A percentile compares a stretch with the other conserved stretches of the same genome.
phyloP scores from a whole-genome alignment of 495 filamentous ascomycete genomes.

The Parachaetomium inaequale region DNA sequence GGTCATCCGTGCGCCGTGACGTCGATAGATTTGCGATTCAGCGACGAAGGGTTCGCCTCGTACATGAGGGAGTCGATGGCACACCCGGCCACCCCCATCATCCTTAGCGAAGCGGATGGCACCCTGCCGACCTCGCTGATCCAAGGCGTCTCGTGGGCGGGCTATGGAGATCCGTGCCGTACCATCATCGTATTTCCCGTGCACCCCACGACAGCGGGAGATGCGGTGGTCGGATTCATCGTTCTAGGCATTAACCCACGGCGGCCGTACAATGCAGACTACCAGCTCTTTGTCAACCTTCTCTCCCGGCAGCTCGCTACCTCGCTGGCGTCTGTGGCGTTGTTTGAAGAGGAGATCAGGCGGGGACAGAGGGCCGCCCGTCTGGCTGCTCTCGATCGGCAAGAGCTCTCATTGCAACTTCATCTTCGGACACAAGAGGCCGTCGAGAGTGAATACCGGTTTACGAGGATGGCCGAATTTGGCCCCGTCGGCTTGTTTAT shows the following conservation, averaged over 20 bases:
- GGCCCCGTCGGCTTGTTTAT: slow-evolving; percentile 72
- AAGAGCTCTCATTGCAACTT: slow-evolving; percentile 64
- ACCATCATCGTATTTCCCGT: slow-evolving; percentile 67
- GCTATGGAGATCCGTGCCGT: slow-evolving; percentile 60
- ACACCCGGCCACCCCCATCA: slow-evolving; percentile 48
- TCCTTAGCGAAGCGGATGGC: slow-evolving; percentile 55
- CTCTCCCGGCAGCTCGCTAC: slow-evolving; percentile 66
- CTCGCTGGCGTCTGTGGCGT: slow-evolving; percentile 64
- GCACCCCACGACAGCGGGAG: slow-evolving; percentile 62
- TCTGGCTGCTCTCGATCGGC: slow-evolving; percentile 60
- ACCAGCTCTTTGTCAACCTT: slow-evolving; percentile 65
- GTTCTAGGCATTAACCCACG: slow-evolving; percentile 67
- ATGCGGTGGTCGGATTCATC: slow-evolving; percentile 61
- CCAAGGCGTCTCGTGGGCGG: slow-evolving; percentile 59
- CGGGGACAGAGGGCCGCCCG: slow-evolving; percentile 62
- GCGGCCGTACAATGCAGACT: slow-evolving; percentile 66
- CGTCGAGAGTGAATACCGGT: slow-evolving; percentile 65
- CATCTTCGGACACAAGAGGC: slow-evolving; percentile 64
- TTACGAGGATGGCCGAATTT: slow-evolving; percentile 71
- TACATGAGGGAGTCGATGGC: slow-evolving; percentile 67
- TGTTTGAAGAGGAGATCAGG: slow-evolving; percentile 71
- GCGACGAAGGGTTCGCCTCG: slow-evolving; percentile 60
- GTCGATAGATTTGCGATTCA: slow-evolving; percentile 56
- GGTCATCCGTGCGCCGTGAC: slow-evolving; percentile 53
- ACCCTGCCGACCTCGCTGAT: slow-evolving; percentile 57